phyloP scores from a whole-genome alignment of 768 basidiomycete genomes.

The Dentipellis fragilis region DNA sequence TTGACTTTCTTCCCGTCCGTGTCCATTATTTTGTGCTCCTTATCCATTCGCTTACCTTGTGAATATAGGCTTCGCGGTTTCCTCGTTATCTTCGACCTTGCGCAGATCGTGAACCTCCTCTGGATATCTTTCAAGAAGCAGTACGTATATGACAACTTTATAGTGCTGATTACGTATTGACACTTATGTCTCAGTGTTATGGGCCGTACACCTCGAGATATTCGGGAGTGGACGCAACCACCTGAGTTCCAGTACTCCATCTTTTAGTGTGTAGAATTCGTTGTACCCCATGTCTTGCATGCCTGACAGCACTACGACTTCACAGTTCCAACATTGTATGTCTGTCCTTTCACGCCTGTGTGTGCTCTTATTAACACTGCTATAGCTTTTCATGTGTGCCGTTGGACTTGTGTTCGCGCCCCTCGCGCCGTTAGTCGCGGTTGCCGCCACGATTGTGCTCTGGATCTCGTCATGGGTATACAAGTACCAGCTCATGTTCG shows the following conservation, averaged over 20 bases:
- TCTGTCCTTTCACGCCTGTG: constrained; percentile 13
- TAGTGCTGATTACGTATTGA: constrained; percentile 2
- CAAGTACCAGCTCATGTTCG: constrained; percentile 97
- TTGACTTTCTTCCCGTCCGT: constrained; percentile 89
- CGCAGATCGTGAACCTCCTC: constrained; percentile 86
- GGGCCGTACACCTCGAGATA: constrained; percentile 84
- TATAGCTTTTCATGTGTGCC: constrained; percentile 78
- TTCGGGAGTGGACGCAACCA: constrained; percentile 84
- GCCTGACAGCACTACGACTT: constrained; percentile 4
- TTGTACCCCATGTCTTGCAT: background rate
- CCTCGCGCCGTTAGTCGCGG: constrained; percentile 79
- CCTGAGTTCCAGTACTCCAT: constrained; percentile 83
- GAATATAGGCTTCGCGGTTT: constrained; percentile 75
- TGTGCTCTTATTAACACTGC: constrained; percentile 5
- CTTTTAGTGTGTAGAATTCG: constrained; percentile 54
- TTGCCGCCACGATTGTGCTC: constrained; percentile 77
- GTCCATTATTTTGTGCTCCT: background rate
- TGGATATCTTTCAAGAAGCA: constrained; percentile 78
- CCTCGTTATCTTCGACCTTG: constrained; percentile 88
- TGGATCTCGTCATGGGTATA: constrained; percentile 84
- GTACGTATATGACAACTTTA: constrained; percentile 23
- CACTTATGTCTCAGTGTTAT: constrained; percentile 39
- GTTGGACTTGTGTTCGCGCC: constrained; percentile 93
- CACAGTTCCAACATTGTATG: constrained; percentile 47
- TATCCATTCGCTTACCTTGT: background rate